A percentile compares a stretch with the other conserved stretches of the same genome.
Evolutionary conservation across 2,329 filamentous ascomycete species (phyloP).

Genomic region (Ophiostoma sp.): DNA sequence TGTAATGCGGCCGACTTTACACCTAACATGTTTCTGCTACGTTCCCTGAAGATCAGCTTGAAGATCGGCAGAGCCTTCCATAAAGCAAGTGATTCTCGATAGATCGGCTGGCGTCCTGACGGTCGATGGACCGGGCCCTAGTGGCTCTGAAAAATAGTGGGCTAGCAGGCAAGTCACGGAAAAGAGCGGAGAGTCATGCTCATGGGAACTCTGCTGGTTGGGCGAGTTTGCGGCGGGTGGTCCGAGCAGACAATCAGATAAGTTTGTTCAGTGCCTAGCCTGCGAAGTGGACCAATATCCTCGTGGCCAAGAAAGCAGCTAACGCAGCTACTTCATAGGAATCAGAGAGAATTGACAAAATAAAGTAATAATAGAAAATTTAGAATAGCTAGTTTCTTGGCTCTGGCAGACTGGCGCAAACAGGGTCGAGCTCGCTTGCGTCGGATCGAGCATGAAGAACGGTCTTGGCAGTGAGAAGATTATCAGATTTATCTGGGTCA

Average conservation of each 20-base stretch:
- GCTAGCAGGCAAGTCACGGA: neutral
- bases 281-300: neutral
- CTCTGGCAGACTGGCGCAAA: neutral
- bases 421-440: neutral
- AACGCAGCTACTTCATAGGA: neutral
- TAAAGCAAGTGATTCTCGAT: neutral
- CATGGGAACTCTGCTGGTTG: neutral
- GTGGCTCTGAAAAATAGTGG: neutral
- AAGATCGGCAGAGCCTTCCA: neutral
- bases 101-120: neutral
- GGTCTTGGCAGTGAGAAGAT: neutral
- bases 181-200: neutral
- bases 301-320: neutral
- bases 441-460: neutral
- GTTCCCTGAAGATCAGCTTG: neutral
- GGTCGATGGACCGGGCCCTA: neutral
- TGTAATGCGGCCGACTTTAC: neutral
- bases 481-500: neutral
- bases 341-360: neutral
- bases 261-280: neutral
- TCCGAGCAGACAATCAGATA: constrained; percentile 1
- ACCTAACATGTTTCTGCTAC: neutral
- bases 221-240: neutral
- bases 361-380: neutral
- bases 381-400: neutral